These are phyloP conservation scores for Sesbania bispinosa DNA, from an alignment of 306 rosid genomes.

Conservation along the genomic window DNA sequence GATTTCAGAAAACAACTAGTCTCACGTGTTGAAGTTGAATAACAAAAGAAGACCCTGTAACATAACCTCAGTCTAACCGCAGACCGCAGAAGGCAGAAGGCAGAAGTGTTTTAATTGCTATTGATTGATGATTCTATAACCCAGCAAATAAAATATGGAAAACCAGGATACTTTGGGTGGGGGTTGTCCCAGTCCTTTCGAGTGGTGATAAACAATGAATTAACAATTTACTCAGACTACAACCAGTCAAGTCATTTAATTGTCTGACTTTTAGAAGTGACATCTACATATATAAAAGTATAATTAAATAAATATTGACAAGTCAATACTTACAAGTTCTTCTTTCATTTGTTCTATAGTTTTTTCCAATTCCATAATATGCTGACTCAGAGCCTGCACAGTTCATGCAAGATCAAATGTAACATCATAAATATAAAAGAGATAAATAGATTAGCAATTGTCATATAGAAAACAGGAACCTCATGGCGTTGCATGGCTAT, in stretches of 20 bases:
- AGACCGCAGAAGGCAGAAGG: constrained; percentile 1
- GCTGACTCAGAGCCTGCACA: constrained; percentile 95
- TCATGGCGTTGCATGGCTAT: constrained; percentile 98
- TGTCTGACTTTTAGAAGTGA: background rate
- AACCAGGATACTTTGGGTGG: background rate
- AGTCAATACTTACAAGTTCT: constrained; percentile 67
- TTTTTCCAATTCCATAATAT: constrained; percentile 74
- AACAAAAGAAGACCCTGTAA: background rate
- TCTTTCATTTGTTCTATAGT: constrained; percentile 68
- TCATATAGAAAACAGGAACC: constrained; percentile 42
- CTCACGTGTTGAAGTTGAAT: background rate
- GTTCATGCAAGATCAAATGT: constrained; percentile 31
- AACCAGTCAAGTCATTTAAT: background rate
- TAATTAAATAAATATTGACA: background rate
- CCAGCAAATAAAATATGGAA: background rate
- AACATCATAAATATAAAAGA: constrained; percentile 9
- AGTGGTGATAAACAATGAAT: background rate
- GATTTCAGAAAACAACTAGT: background rate
- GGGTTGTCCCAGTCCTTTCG: background rate
- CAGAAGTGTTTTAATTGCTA: background rate
- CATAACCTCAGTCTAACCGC: background rate
- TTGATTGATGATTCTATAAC: background rate
- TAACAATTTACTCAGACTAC: background rate
- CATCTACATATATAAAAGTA: background rate
- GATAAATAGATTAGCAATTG: constrained; percentile 18